phyloP scores from a whole-genome alignment of 2,329 filamentous ascomycete species.

The Cladosporium velox region DNA sequence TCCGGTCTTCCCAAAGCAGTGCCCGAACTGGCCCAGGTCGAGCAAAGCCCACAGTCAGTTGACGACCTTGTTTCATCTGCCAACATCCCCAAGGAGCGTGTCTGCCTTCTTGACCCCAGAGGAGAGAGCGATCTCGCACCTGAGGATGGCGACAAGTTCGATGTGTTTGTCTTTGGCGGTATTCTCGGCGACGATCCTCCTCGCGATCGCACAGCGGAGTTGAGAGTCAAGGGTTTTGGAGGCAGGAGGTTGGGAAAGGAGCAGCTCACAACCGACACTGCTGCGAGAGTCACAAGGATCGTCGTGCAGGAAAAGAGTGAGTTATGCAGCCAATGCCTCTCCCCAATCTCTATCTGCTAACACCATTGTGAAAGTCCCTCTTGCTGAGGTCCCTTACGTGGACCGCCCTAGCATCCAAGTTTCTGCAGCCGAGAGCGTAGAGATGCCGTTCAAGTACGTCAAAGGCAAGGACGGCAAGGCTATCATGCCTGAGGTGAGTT shows the following conservation, averaged over 20 bases:
- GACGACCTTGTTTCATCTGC: constrained; percentile 20
- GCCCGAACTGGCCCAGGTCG: constrained; percentile 70
- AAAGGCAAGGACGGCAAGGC: constrained; percentile 70
- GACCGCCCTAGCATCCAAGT: constrained; percentile 89
- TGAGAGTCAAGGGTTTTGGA: constrained; percentile 88
- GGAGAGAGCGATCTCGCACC: constrained; percentile 80
- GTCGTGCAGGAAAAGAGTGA: constrained; percentile 81
- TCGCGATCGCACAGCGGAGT: constrained; percentile 90
- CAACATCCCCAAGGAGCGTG: constrained; percentile 54
- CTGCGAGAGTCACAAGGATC: constrained; percentile 87
- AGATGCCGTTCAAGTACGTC: constrained; percentile 99
- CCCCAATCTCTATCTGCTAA: background rate
- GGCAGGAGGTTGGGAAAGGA: constrained; percentile 85
- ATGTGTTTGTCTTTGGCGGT: constrained; percentile 92
- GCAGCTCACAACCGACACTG: constrained; percentile 98
- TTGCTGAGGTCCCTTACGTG: constrained; percentile 78
- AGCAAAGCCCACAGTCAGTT: constrained; percentile 44
- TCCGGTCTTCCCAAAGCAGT: constrained; percentile 53
- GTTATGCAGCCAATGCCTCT: constrained; percentile 27
- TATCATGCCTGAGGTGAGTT: constrained; percentile 81
- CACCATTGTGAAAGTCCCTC: constrained; percentile 58
- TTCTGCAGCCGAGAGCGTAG: constrained; percentile 79
- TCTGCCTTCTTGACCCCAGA: constrained; percentile 87
- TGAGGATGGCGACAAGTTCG: constrained; percentile 78
- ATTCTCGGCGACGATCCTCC: constrained; percentile 95